Percentiles rank a stretch among this genome's conserved stretches.
Evolutionary conservation across 2,329 filamentous ascomycete genomes (phyloP).

Genomic region (Neopestalotiopsis clavispora): DNA sequence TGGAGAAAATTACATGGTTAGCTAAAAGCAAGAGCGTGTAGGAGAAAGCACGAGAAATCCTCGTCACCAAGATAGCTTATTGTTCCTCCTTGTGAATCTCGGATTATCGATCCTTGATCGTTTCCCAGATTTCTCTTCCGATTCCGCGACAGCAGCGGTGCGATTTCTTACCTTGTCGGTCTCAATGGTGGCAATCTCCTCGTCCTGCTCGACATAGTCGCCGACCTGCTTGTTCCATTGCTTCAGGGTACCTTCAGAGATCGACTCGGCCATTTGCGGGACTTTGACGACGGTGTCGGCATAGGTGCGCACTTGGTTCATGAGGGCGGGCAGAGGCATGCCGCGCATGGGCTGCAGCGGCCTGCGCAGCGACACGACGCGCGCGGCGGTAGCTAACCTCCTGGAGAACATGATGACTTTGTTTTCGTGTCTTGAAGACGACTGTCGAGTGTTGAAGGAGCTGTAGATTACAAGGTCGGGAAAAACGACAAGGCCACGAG

Average conservation of each 20-base stretch:
- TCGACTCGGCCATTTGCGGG: slow-evolving; percentile 97
- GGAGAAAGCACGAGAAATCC: background rate
- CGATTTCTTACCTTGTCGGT: slow-evolving; percentile 81
- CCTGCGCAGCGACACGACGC: slow-evolving; percentile 41
- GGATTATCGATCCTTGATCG: background rate
- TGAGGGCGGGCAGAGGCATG: slow-evolving; percentile 53
- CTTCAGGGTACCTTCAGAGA: slow-evolving; percentile 95
- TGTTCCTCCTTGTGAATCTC: no score
- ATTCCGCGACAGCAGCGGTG: background rate
- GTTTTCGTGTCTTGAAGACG: background rate
- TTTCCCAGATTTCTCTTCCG: background rate
- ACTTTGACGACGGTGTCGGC: slow-evolving; percentile 91
- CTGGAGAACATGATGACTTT: slow-evolving; percentile 35
- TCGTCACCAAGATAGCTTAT: background rate
- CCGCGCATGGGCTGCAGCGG: slow-evolving; percentile 47
- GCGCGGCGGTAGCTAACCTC: slow-evolving; percentile 44
- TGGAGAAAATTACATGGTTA: slow-evolving; percentile 39
- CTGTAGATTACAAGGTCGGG: no score
- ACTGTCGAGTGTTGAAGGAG: background rate
- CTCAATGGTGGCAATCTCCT: slow-evolving; percentile 98
- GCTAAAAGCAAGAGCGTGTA: slow-evolving; percentile 15
- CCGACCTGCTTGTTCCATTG: slow-evolving; percentile 92
- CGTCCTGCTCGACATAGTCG: slow-evolving; percentile 92
- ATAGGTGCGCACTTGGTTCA: slow-evolving; percentile 64
- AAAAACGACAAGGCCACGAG: background rate